Conservation (phyloP, 768 basidiomycete species). For the Tulasnella sp. region DNA sequence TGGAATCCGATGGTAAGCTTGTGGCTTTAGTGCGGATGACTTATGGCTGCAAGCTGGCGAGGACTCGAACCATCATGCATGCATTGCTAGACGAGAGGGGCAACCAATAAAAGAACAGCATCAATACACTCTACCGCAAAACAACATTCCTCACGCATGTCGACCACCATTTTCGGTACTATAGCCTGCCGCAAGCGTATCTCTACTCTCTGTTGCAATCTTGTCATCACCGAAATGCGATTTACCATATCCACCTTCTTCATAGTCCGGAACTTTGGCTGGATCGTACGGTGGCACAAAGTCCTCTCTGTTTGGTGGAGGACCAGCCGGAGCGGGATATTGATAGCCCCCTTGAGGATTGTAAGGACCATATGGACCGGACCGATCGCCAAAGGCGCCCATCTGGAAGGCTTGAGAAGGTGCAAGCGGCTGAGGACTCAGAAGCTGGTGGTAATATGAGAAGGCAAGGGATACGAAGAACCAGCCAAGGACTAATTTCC, state of each 20-base stretch:
- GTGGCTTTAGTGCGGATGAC: too few species aligned
- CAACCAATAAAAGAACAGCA: too few species aligned
- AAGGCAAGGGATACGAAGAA: constrained; percentile 58
- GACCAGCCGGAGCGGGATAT: constrained; percentile 32
- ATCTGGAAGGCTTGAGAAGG: constrained; percentile 18
- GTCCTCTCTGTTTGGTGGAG: constrained; percentile 4
- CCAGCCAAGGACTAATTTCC: constrained; percentile 42
- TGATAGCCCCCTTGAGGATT: constrained; percentile 16
- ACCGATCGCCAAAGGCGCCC: neutral
- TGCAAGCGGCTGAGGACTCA: constrained; percentile 46
- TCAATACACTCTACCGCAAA: too few species aligned
- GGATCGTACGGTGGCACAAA: constrained; percentile 47
- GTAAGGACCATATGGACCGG: too few species aligned
- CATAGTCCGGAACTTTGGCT: constrained; percentile 21
- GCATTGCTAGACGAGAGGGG: too few species aligned
- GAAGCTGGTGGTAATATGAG: constrained; percentile 60
- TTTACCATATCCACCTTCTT: constrained; percentile 25
- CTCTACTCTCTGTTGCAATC: too few species aligned
- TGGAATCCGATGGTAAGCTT: too few species aligned
- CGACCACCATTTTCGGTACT: too few species aligned
- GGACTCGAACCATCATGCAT: too few species aligned
- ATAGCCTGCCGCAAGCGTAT: too few species aligned
- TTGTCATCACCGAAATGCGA: neutral
- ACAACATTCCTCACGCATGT: too few species aligned
- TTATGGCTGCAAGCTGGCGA: too few species aligned